Evolutionary conservation across 2,329 filamentous ascomycete species (phyloP).

Genomic region (Cladorrhinum sp.): DNA sequence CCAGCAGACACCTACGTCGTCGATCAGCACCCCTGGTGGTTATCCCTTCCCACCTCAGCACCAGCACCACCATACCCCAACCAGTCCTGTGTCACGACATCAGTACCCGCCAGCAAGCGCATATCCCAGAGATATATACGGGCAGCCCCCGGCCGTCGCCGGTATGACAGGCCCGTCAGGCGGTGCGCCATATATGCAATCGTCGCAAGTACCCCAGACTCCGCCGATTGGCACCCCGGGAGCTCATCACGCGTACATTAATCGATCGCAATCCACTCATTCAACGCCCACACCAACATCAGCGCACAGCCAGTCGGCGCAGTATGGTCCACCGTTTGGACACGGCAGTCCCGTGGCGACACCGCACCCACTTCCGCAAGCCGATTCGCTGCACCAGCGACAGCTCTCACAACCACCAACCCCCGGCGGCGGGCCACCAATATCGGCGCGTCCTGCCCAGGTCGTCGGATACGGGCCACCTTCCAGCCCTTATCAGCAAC

Average conservation of each 20-base stretch:
- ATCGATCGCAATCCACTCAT: constrained; percentile 56
- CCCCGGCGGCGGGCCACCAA: constrained; percentile 50
- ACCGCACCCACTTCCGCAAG: constrained; percentile 40
- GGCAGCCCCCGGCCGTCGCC: constrained; percentile 35
- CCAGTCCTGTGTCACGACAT: constrained; percentile 52
- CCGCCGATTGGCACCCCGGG: constrained; percentile 47
- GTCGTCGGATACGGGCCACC: constrained; percentile 44
- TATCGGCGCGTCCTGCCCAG: constrained; percentile 33
- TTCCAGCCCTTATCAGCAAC: constrained; percentile 59
- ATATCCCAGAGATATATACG: constrained; percentile 48
- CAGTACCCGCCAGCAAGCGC: constrained; percentile 47
- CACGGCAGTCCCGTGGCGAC: constrained; percentile 53
- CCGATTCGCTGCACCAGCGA: constrained; percentile 41
- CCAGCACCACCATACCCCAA: constrained; percentile 40
- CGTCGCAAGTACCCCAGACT: constrained; percentile 45
- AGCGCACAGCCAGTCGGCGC: constrained; percentile 54
- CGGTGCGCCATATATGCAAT: constrained; percentile 40
- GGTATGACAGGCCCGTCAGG: constrained; percentile 34
- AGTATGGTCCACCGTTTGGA: constrained; percentile 48
- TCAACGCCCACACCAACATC: constrained; percentile 62
- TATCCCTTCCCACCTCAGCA: constrained; percentile 51
- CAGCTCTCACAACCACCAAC: constrained; percentile 55
- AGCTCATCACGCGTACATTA: constrained; percentile 36
- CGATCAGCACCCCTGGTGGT: constrained; percentile 40
- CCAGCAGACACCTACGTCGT: constrained; percentile 48